These are phyloP conservation scores for Colletotrichum sp. DNA, from an alignment of 2,329 filamentous ascomycete genomes.

Conservation along the genomic window DNA sequence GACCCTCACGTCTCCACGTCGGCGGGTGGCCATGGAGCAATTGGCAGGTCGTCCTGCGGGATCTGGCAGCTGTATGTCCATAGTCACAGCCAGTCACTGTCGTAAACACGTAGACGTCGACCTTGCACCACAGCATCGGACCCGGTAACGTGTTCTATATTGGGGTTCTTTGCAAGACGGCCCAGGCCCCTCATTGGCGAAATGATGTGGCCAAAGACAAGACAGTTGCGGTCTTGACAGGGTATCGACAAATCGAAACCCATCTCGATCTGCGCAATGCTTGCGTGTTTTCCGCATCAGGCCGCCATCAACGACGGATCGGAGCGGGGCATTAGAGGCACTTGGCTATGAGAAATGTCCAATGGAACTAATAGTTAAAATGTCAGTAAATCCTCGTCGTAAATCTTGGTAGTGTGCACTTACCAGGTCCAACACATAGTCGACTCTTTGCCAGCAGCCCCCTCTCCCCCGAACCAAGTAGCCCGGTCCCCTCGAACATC, in stretches of 20 bases:
- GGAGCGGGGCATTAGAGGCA: not conserved
- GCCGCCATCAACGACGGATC: not conserved
- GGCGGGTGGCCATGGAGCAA: not conserved
- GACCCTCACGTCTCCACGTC: not conserved
- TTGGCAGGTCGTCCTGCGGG: not conserved
- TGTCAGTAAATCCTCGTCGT: not conserved
- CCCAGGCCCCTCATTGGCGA: not conserved
- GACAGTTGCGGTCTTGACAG: not conserved
- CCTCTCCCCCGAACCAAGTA: not conserved
- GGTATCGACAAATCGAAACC: not conserved
- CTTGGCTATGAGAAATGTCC: not conserved
- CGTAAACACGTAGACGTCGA: not conserved
- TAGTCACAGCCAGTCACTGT: not conserved
- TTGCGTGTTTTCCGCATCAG: not conserved
- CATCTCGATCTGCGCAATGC: not conserved
- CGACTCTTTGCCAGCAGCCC: not conserved
- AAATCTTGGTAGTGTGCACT: not conserved
- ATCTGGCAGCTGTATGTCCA: not conserved
- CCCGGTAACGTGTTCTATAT: not conserved
- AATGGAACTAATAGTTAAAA: not conserved
- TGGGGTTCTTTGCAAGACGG: not conserved
- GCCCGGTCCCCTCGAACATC: not conserved
- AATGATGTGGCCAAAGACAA: not conserved
- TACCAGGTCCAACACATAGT: not conserved
- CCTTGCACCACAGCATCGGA: not conserved